Evolutionary conservation across 2,329 filamentous ascomycete genomes (phyloP), one percentile per base, ranked within the genome.

Genomic region (Exophiala sp.): DNA sequence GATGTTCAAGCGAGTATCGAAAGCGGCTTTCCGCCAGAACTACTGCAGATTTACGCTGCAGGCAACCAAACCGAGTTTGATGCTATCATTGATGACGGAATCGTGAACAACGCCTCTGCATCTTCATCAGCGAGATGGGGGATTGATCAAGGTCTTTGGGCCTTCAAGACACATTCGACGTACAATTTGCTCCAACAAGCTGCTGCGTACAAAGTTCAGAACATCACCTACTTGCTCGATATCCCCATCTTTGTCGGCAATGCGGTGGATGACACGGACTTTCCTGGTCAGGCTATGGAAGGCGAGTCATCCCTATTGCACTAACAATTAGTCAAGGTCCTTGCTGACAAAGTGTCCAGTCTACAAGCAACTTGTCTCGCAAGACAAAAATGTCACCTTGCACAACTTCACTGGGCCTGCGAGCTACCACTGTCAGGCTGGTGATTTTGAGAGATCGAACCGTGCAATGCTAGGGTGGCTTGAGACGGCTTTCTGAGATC

Each of bases 131-230:
- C 64, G 24, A 29, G 24, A 29, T 73, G 70, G 70, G 63, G 55
- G 47, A 49, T 72, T 16, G 61, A 67, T 35, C 69, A 72, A 51
- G 69, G 69, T 1, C 57, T 71, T 1, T 71, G 69, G 68, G 59
- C 61, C 0, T 72, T 70, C 50, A 61, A 69, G 36, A 62, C 11
- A 41, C 60, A 61, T 14, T 63, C 65, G 8, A 67, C 63, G 1
- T 71, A 62, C 45, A 60, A 65, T 1, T 69, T 64, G 45, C 46
- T 70, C 2, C 24, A 58, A 20, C 9, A 32, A 52, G 36, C 53
- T 52, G 14, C 57, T 58, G 51, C n/a, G 47, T n/a, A 63, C 52
- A 39, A 52, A 43, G 11, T 16, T 66, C 33, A 62, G 11, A 60
- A 63, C 5, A 64, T 66, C 50, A 50, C 50, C 14, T 8, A 29